Evolutionary conservation across 495 filamentous ascomycete genomes (phyloP), one percentile per base, ranked within the genome.

Genomic region (Margaritispora aquatica): DNA sequence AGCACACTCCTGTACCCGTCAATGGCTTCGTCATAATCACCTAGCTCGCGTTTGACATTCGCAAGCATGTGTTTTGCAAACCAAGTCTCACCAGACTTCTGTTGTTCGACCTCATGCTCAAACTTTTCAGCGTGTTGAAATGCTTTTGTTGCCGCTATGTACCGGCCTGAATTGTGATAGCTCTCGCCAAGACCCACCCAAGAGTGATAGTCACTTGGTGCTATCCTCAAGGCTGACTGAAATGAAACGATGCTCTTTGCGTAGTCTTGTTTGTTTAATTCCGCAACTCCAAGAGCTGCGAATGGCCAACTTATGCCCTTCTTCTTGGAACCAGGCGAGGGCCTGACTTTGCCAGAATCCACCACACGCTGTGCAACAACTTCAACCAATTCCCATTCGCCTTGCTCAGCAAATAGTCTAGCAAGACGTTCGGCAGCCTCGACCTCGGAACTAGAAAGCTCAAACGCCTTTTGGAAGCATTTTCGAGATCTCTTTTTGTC

Each of bases 41-140:
- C 90, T 31, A 97, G 78, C 70, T 97, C 94, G 38, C 94, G 82
- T 66, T 89, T 87, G 19, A 97, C 88, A 60, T 99, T 97, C 1
- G 92, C 93, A n/a, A 96, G 79, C 85, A 99, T 96, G 67, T 97
- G 96, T 62, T 89, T 87, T 7, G 90, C 89, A 69, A 97, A 97
- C 94, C 94, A 99, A 31, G 81, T 85, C 41, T 92, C 85, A 4
- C 66, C 75, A 22, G 65, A 44, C 10, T 76, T 76, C 17, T 74
- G 70, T 41, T 66, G 66, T 31, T 75, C 71, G 1, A 75, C 66
- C 3, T 81, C 72, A 53, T 83, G 76, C 59, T 89, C 88, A 48
- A 93, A 74, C 53, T 75, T 76, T 62, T 90, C 83, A 0, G 93
- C 92, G 66, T 92, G 85, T 51, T 87, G 75, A 60, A 97, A 93